These are phyloP conservation scores for Psophocarpus tetragonolobus DNA, from an alignment of 306 rosid species.

Conservation along the genomic window DNA sequence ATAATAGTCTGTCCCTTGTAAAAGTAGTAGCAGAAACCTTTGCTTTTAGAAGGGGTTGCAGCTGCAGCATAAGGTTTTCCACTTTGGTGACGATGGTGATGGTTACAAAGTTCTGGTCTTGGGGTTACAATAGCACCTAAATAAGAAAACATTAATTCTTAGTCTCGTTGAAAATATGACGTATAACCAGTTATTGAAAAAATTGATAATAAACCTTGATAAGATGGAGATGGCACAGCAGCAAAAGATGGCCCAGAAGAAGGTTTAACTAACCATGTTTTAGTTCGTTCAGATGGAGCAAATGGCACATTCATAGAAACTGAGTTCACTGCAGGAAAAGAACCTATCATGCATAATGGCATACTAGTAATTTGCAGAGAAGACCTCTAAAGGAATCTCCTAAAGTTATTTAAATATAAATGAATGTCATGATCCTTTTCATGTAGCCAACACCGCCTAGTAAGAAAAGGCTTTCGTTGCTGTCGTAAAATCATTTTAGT, in stretches of 20 bases:
- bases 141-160: constrained; percentile 28
- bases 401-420: neutral
- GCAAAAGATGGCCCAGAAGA: constrained; percentile 45
- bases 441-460: neutral
- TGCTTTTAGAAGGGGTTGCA: constrained; percentile 66
- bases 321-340: constrained; percentile 59
- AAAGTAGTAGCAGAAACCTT: constrained; percentile 49
- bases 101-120: constrained; percentile 27
- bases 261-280: neutral
- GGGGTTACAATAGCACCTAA: constrained; percentile 52
- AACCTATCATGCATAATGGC: constrained; percentile 19
- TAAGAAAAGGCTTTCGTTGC: neutral
- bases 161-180: constrained; percentile 20
- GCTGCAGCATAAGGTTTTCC: constrained; percentile 49
- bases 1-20: neutral
- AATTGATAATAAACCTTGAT: constrained; percentile 45
- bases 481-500: neutral
- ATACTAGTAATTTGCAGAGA: neutral
- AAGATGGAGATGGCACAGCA: constrained; percentile 61
- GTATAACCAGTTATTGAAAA: constrained; percentile 9
- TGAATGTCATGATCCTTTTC: neutral
- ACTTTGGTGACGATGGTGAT: constrained; percentile 41
- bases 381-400: constrained; percentile 3
- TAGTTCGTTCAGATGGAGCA: constrained; percentile 29
- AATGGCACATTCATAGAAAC: constrained; percentile 45